A percentile compares a stretch with the other conserved stretches of the same genome.
phyloP scores from a whole-genome alignment of 1,284 basidiomycete genomes.

The Tilletia setariae region DNA sequence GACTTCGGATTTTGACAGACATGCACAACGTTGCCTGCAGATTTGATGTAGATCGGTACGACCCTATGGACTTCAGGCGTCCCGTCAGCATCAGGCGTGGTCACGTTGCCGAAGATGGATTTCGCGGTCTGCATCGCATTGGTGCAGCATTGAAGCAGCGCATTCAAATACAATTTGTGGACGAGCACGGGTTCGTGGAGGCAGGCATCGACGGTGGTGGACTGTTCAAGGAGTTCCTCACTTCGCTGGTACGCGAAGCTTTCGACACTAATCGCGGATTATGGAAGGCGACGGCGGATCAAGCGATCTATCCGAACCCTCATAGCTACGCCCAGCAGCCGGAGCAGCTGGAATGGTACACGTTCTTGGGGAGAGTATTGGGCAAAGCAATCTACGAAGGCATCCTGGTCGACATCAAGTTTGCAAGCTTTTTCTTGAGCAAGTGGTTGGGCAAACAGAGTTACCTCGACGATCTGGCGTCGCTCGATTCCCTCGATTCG shows the following conservation, averaged over 20 bases:
- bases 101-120: slow-evolving; percentile 81
- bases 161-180: slow-evolving; percentile 83
- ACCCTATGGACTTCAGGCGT: slow-evolving; percentile 29
- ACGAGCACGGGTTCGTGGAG: slow-evolving; percentile 82
- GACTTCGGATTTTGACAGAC: background rate
- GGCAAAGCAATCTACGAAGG: slow-evolving; percentile 97
- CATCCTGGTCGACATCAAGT: slow-evolving; percentile 91
- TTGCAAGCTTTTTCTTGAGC: slow-evolving; percentile 90
- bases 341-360: slow-evolving; percentile 69
- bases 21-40: background rate
- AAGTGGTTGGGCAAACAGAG: slow-evolving; percentile 59
- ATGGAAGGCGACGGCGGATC: slow-evolving; percentile 83
- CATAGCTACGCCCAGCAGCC: slow-evolving; percentile 55
- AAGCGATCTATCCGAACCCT: slow-evolving; percentile 92
- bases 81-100: slow-evolving; percentile 69
- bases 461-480: slow-evolving; percentile 43
- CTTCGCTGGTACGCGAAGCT: slow-evolving; percentile 72
- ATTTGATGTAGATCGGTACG: slow-evolving; percentile 10
- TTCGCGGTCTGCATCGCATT: slow-evolving; percentile 63
- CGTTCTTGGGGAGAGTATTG: slow-evolving; percentile 85
- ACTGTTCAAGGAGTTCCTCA: slow-evolving; percentile 96
- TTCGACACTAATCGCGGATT: slow-evolving; percentile 92
- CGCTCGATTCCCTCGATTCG: slow-evolving; percentile 56
- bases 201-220: slow-evolving; percentile 93
- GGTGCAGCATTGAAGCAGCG: slow-evolving; percentile 74